These are phyloP conservation scores for Lactarius indigo DNA, from an alignment of 768 basidiomycete genomes.

Conservation along the genomic window DNA sequence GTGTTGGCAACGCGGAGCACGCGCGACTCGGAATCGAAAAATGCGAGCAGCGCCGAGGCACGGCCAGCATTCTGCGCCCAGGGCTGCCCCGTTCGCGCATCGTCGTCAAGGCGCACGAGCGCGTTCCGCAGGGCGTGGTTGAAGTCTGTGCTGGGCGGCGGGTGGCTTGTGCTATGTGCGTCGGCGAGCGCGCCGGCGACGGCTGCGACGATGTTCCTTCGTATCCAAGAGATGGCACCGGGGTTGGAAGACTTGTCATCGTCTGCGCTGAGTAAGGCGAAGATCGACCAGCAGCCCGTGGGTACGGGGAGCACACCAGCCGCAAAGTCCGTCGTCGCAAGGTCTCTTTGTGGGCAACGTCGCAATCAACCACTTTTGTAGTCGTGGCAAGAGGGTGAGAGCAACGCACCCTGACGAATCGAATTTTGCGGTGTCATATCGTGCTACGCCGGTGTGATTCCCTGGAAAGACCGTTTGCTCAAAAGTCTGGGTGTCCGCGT, in stretches of 20 bases:
- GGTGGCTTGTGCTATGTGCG: not conserved
- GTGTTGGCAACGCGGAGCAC: constrained; percentile 6
- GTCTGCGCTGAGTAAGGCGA: constrained; percentile 10
- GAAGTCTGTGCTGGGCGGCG: not conserved
- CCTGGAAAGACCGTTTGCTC: constrained; percentile 12
- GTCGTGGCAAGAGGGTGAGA: not conserved
- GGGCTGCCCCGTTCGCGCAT: not conserved
- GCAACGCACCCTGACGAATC: not conserved
- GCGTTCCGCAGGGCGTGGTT: constrained; percentile 8
- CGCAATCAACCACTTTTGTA: not conserved
- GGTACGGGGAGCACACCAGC: constrained; percentile 15
- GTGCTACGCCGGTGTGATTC: constrained; percentile 5
- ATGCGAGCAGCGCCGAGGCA: constrained; percentile 8
- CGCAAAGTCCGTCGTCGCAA: not conserved
- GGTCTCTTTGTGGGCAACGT: not conserved
- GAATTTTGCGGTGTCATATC: constrained; percentile 7
- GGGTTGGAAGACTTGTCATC: not conserved
- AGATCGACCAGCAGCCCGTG: constrained; percentile 14
- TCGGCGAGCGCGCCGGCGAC: constrained; percentile 10
- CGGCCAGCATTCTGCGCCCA: not conserved
- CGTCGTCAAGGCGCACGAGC: constrained; percentile 1
- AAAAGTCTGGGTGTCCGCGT: not conserved
- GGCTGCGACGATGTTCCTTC: constrained; percentile 1
- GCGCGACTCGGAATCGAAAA: constrained; percentile 15
- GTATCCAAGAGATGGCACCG: constrained; percentile 3